Conservation (phyloP, 768 basidiomycete species). For the Clathrus columnatus region DNA sequence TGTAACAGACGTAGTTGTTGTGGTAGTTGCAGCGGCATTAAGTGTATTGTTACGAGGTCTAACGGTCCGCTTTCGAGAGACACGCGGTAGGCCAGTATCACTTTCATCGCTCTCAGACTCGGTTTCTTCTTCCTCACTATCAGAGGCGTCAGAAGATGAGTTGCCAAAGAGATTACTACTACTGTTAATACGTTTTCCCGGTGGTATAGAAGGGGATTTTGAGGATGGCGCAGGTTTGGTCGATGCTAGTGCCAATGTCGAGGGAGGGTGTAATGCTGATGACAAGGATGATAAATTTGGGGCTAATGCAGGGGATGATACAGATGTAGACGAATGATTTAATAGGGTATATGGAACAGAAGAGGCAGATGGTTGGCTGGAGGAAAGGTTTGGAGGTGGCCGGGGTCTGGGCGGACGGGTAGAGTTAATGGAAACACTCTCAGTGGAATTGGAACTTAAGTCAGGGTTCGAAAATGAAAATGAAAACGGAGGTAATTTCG, state of each 20-base stretch:
- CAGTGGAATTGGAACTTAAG: no score
- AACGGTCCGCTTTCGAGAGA: constrained; percentile 3
- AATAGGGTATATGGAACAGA: constrained; percentile 11
- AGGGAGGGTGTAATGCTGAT: constrained; percentile 35
- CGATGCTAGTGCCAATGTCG: neutral
- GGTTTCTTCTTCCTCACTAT: constrained; percentile 1
- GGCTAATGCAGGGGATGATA: neutral
- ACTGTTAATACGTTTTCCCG: neutral
- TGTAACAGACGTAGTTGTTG: neutral
- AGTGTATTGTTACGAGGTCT: neutral
- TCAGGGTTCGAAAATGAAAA: no score
- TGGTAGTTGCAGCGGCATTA: neutral
- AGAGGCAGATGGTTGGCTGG: constrained; percentile 17
- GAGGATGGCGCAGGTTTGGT: constrained; percentile 28
- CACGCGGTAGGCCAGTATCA: neutral
- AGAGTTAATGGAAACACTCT: neutral
- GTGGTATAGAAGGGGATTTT: constrained; percentile 30
- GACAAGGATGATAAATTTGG: constrained; percentile 24
- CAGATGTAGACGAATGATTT: neutral
- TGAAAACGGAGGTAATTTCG: neutral
- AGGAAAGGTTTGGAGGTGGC: constrained; percentile 20
- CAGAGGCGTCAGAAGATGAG: constrained; percentile 2
- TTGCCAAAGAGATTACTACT: no score
- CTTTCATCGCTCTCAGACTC: neutral
- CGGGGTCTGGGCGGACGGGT: constrained; percentile 5